A percentile compares a stretch with the other conserved stretches of the same genome.
Conservation (phyloP, 805 yeast genomes). For the Nakazawaea wickerhamii region DNA sequence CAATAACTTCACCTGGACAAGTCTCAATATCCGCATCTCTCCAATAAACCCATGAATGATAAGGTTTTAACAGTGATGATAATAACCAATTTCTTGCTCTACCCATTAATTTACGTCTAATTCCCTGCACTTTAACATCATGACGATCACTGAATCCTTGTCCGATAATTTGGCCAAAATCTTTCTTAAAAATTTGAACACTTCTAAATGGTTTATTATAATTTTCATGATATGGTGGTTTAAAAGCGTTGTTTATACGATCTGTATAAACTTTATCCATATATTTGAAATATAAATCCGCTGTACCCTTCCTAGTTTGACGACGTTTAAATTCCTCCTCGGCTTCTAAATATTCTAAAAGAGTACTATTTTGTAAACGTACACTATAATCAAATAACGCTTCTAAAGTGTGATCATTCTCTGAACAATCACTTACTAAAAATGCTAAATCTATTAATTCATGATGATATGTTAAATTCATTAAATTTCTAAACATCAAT, state of each 20-base stretch:
- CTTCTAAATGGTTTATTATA: slow-evolving; percentile 70
- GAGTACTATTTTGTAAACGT: slow-evolving; percentile 66
- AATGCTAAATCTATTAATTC: slow-evolving; percentile 74
- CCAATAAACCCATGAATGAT: slow-evolving; percentile 91
- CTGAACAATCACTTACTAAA: slow-evolving; percentile 74
- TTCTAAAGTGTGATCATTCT: slow-evolving; percentile 59
- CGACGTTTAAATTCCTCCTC: slow-evolving; percentile 31
- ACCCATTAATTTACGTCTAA: slow-evolving; percentile 79
- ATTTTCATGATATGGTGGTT: slow-evolving; percentile 59
- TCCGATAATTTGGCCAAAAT: slow-evolving; percentile 80
- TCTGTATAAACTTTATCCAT: slow-evolving; percentile 61
- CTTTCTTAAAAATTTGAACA: slow-evolving; percentile 74
- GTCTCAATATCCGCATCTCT: slow-evolving; percentile 82
- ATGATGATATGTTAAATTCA: slow-evolving; percentile 85
- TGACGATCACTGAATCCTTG: slow-evolving; percentile 82
- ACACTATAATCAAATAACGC: slow-evolving; percentile 59
- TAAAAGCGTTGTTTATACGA: slow-evolving; percentile 51
- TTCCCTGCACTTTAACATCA: slow-evolving; percentile 81
- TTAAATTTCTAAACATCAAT: slow-evolving; percentile 76
- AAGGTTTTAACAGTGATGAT: slow-evolving; percentile 67
- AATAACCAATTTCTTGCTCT: slow-evolving; percentile 83
- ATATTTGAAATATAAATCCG: slow-evolving; percentile 60
- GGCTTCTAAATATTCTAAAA: slow-evolving; percentile 41
- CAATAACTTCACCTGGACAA: slow-evolving; percentile 72
- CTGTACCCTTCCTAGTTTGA: slow-evolving; percentile 43